phyloP scores from a whole-genome alignment of 2,329 filamentous ascomycete genomes.

The Epichloe sylvatica region DNA sequence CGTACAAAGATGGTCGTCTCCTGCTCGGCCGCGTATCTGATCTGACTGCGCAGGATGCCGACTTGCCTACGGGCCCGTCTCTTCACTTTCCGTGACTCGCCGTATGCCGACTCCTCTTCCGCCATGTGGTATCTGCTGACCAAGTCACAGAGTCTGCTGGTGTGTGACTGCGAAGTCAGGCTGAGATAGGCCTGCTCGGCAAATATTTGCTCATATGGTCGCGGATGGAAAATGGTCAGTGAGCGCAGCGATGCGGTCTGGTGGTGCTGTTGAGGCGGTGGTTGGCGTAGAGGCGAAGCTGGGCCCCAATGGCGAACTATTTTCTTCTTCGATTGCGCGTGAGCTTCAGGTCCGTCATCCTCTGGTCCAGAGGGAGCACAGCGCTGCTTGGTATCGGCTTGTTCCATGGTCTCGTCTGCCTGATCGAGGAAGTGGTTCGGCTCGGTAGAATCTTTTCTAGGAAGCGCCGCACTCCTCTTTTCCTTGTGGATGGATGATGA shows the following conservation, averaged over 20 bases:
- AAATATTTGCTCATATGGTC: constrained; percentile 28
- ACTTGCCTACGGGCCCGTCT: constrained; percentile 27
- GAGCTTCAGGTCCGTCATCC: background rate
- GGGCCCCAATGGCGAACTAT: background rate
- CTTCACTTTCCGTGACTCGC: constrained; percentile 12
- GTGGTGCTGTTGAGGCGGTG: background rate
- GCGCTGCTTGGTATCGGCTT: background rate
- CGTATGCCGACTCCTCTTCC: constrained; percentile 20
- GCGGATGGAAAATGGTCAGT: constrained; percentile 20
- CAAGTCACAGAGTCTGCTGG: constrained; percentile 22
- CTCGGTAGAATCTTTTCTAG: constrained; percentile 3
- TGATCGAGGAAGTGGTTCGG: background rate
- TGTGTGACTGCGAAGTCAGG: constrained; percentile 26
- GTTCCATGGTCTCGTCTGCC: background rate
- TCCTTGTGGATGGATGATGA: background rate
- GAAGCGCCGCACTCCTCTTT: background rate
- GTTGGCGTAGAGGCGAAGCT: background rate
- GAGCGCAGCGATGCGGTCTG: background rate
- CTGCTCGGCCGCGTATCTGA: constrained; percentile 31
- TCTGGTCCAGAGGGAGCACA: background rate
- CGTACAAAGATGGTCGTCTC: constrained; percentile 31
- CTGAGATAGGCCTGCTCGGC: constrained; percentile 34
- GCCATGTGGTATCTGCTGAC: constrained; percentile 23
- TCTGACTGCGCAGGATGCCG: constrained; percentile 25
- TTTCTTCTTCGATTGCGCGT: background rate